These are phyloP conservation scores for Fraxinus sp. DNA, from an alignment of 305 asterid species.

Conservation along the genomic window DNA sequence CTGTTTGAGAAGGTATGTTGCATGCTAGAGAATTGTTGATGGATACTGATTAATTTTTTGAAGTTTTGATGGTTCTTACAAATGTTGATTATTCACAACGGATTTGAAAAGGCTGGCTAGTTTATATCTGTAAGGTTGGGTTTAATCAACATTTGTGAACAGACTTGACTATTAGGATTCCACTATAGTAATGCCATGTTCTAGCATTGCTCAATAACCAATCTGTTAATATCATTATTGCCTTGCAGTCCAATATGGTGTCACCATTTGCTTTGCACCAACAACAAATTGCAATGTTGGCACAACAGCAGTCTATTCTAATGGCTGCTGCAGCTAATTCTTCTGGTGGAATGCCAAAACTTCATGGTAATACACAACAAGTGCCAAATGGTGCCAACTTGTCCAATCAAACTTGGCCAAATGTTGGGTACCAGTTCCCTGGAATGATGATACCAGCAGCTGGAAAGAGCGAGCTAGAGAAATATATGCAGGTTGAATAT, in stretches of 20 bases:
- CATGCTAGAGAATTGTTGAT: conserved; percentile 13
- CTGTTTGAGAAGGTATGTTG: conserved; percentile 92
- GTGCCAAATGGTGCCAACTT: conserved; percentile 51
- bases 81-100: neutral
- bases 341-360: conserved; percentile 52
- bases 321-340: conserved; percentile 89
- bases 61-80: neutral
- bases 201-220: neutral
- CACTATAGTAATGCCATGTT: conserved; percentile 7
- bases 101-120: neutral
- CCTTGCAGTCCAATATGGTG: conserved; percentile 70
- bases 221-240: conserved; percentile 9
- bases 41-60: neutral
- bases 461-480: conserved; percentile 55
- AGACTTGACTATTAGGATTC: conserved; percentile 1
- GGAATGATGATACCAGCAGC: conserved; percentile 60
- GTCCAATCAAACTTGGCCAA: conserved; percentile 67
- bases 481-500: conserved; percentile 71
- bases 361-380: conserved; percentile 47
- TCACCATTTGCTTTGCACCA: conserved; percentile 89
- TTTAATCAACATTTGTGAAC: conserved; percentile 4
- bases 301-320: conserved; percentile 86
- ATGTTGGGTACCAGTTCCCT: conserved; percentile 68
- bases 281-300: conserved; percentile 92
- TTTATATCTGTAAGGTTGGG: neutral